A percentile compares a stretch with the other conserved stretches of the same genome.
Conservation (phyloP, 164 flowering plant genomes). For the Umbellularia californica region DNA sequence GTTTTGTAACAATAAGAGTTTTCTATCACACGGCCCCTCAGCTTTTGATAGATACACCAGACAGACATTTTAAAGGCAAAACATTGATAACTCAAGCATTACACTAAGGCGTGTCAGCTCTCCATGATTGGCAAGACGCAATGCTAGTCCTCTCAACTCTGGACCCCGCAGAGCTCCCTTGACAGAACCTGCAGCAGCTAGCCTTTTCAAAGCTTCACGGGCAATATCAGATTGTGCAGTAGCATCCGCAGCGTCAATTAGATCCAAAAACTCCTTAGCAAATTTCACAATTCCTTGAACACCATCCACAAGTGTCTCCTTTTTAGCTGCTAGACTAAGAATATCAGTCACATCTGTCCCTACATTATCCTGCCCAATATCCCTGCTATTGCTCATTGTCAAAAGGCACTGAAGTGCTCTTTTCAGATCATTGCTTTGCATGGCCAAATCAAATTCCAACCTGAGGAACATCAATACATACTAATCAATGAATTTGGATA, state of each 20-base stretch:
- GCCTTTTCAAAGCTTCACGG: constrained; percentile 89
- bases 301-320: constrained; percentile 78
- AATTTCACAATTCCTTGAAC: constrained; percentile 93
- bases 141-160: constrained; percentile 79
- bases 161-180: constrained; percentile 87
- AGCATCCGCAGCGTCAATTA: constrained; percentile 99
- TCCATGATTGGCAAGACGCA: constrained; percentile 97
- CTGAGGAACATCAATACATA: constrained; percentile 27
- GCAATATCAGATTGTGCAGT: constrained; percentile 95
- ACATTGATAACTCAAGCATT: constrained; percentile 14
- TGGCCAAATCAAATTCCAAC: constrained; percentile 95
- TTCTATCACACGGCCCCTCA: neutral
- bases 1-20: neutral
- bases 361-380: constrained; percentile 68
- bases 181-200: constrained; percentile 92
- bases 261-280: constrained; percentile 85
- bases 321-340: constrained; percentile 62
- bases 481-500: neutral
- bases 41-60: neutral
- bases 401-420: constrained; percentile 94
- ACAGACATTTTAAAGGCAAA: neutral
- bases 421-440: constrained; percentile 94
- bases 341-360: constrained; percentile 77
- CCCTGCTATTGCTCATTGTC: constrained; percentile 96
- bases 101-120: constrained; percentile 87